Base-by-base conservation (phyloP, 2,329 filamentous ascomycete species). In the Hypomyces rosellus region DNA sequence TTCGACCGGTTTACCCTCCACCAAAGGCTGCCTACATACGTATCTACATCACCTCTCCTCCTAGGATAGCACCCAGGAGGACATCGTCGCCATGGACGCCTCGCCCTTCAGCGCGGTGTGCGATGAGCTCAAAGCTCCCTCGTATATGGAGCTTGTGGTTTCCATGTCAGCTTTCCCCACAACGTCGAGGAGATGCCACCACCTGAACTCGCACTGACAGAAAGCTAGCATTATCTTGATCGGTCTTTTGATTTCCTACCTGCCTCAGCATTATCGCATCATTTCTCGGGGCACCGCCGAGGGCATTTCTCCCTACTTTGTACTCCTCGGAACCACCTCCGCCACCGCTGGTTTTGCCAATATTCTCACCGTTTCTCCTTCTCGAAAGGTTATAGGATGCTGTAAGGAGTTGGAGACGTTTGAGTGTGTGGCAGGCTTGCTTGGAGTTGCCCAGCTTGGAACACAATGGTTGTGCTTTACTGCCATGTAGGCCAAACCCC, bases 191-290 rank as follows among this genome's bases (percentile, higher is more conserved):
- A 16, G n/a, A 15, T 14, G 15, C 16, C 37, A 18, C 14, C n/a
- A 18, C 14, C n/a, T 18, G n/a, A 39, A 49, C 22, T 15, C 45
- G 37, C 42, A 42, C 33, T 38, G 43, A 30, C 25, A 30, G 15
- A 42, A 41, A 5, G 12, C 12, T 59, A 82, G 79, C 54, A 65
- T 95, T 61, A 89, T 97, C 59, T 76, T 97, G 54, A 65, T 95
- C 59, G 92, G 92, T 51, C 91, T 97, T 61, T 76, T 96, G 54
- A 73, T 95, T 52, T 97, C 92, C 34, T 99, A 99, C 72, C 78
- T 97, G 2, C 93, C 93, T 1, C 93, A 99, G 66, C 92, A 97
- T 70, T 81, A 86, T 67, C 89, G 93, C 62, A 97, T 99, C 69
- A 88, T 96, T 59, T 76, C 80, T 38, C 82, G 90, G 49, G 82